These are phyloP conservation scores for Gnetum montanum DNA, from an alignment of 75 land plant species.

Conservation along the genomic window DNA sequence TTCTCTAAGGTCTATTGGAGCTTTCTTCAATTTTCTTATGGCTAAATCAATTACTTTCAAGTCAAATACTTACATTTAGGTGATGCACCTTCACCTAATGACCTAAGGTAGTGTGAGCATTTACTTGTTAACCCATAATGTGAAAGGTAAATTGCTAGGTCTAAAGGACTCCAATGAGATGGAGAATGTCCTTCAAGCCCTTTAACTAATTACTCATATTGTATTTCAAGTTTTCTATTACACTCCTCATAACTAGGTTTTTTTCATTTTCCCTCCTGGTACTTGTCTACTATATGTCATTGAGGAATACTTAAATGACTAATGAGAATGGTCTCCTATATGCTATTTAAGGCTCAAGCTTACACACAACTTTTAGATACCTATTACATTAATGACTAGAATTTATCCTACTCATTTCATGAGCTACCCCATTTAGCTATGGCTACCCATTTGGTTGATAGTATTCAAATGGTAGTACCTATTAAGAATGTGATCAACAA, in stretches of 20 bases:
- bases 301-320: slow-evolving; percentile 7
- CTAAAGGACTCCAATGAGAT: background rate
- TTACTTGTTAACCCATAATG: background rate
- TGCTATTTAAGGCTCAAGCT: too few species aligned
- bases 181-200: slow-evolving; percentile 5
- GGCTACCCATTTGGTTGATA: too few species aligned
- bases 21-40: background rate
- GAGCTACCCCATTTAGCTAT: too few species aligned
- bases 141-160: background rate
- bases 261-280: slow-evolving; percentile 11
- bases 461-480: too few species aligned
- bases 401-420: too few species aligned
- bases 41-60: background rate
- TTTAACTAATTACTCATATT: slow-evolving; percentile 14
- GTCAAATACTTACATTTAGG: background rate
- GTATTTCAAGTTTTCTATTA: slow-evolving; percentile 15
- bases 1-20: background rate
- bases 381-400: too few species aligned
- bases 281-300: slow-evolving; percentile 12
- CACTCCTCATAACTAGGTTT: background rate
- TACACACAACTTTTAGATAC: too few species aligned
- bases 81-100: background rate
- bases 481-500: too few species aligned
- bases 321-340: slow-evolving; percentile 5
- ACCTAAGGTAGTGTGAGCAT: background rate